Conservation (phyloP, 106 monocot genomes). For the Iris macrosiphon region DNA sequence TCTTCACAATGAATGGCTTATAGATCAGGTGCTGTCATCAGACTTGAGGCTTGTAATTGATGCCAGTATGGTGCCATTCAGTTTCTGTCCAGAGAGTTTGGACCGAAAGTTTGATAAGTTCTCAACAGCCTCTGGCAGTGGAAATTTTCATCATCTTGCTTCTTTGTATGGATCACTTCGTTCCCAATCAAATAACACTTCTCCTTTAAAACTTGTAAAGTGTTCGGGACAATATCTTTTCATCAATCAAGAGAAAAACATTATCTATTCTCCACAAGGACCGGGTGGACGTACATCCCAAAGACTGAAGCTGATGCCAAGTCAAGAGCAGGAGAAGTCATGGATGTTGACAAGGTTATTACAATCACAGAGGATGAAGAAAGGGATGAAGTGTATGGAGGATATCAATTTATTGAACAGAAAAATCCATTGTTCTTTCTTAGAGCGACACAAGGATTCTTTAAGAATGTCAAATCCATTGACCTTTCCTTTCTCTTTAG, state of each 20-base stretch:
- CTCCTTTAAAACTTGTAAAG: constrained; percentile 26
- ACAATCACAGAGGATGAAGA: constrained; percentile 5
- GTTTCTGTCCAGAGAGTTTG: constrained; percentile 42
- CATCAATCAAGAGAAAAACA: constrained; percentile 18
- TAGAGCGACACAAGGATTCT: constrained; percentile 15
- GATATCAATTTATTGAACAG: constrained; percentile 4
- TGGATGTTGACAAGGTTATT: constrained; percentile 2
- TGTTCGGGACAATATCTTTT: constrained; percentile 39
- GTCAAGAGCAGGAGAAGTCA: constrained; percentile 10
- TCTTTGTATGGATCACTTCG: constrained; percentile 74
- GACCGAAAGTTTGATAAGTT: constrained; percentile 3
- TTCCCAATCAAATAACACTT: constrained; percentile 17
- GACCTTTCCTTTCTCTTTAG: constrained; percentile 45
- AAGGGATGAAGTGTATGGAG: constrained; percentile 22
- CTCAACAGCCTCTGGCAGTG: constrained; percentile 1
- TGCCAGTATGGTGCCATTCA: constrained; percentile 38
- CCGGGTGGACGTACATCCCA: background rate
- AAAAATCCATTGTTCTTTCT: constrained; percentile 6
- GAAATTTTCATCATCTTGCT: constrained; percentile 63
- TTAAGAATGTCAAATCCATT: constrained; percentile 17
- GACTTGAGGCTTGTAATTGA: constrained; percentile 77
- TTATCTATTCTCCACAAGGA: constrained; percentile 5
- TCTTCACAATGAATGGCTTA: constrained; percentile 67
- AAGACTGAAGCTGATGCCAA: background rate
- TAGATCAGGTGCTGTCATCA: constrained; percentile 64